Base-by-base conservation (phyloP, 2,329 filamentous ascomycete species). In the Microdochium trichocladiopsis region DNA sequence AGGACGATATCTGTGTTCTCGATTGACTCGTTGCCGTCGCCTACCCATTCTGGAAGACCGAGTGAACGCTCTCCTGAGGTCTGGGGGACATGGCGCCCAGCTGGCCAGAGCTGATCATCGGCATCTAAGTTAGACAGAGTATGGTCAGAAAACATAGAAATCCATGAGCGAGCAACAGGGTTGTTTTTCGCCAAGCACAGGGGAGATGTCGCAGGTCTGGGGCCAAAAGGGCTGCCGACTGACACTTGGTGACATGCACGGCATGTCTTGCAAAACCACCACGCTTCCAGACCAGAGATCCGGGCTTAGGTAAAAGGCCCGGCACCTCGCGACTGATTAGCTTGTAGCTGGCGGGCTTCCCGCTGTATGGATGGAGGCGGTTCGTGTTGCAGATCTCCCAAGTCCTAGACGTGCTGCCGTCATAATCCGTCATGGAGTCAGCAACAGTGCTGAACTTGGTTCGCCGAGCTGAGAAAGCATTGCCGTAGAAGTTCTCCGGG, bases 311-410 rank as follows among this genome's bases (percentile, higher is more conserved):
- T 10, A 96, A 72, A n/a, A 96, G 72, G 1, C 76, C 72, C 0
- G 92, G 88, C 0, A 93, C 86, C 63, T 96, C 92, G 47, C 92
- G 78, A 66, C 88, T 93, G 37, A 96, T 90, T 1, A 96, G 81
- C 76, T 96, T 96, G 69, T 96, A 96, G 51, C 82, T 85, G 1
- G 86, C 83, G 0, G 90, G 89, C 72, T 94, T 95, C 66, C 88
- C 83, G 68, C 87, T 92, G 73, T 92, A 86, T 0, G 88, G 86
- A 68, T 96, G 90, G n/a, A 94, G 63, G 65, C 87, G 90, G 70
- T 79, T 87, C 59, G 86, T 85, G 69, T 96, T 96, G 63, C 79
- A 80, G 69, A 96, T 95, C 53, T 96, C 92, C 92, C 92, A 96
- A 0, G 90, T 93, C 21, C 92, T 78, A 55, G 83, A 85, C 0